Evolutionary conservation across 208 protist species (phyloP).

Genomic region (Crithidia acanthocephali): DNA sequence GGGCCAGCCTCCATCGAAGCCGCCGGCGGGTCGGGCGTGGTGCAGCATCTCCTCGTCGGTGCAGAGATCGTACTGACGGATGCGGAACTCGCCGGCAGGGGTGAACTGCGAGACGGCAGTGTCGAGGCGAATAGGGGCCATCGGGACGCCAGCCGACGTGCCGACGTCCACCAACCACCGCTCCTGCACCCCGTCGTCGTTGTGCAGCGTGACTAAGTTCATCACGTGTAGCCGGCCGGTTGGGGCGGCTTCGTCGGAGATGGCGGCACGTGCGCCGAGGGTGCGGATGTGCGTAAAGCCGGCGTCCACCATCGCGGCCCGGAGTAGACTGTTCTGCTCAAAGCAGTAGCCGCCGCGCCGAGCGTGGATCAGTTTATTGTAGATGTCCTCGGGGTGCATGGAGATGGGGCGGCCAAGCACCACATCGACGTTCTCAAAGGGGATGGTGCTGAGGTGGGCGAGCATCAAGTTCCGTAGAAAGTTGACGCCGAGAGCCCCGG

Average conservation of each 20-base stretch:
- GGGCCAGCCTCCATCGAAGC: constrained; percentile 12
- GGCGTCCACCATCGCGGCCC: constrained; percentile 19
- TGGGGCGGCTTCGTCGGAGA: not conserved
- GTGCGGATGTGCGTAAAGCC: constrained; percentile 25
- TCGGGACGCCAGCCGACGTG: constrained; percentile 18
- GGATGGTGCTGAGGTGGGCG: constrained; percentile 16
- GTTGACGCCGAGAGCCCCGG: constrained; percentile 12
- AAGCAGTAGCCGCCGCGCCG: constrained; percentile 37
- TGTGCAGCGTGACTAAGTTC: constrained; percentile 12
- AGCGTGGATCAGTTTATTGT: constrained; percentile 35
- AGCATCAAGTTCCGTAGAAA: constrained; percentile 23
- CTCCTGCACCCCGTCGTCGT: not conserved
- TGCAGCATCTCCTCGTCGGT: constrained; percentile 28
- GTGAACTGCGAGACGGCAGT: constrained; percentile 10
- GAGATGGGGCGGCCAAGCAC: constrained; percentile 29
- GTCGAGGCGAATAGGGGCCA: constrained; percentile 18
- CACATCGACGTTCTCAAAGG: constrained; percentile 30
- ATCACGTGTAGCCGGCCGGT: constrained; percentile 21
- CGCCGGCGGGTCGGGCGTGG: constrained; percentile 12
- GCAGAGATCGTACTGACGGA: constrained; percentile 28
- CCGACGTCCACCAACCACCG: constrained; percentile 35
- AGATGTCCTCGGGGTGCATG: constrained; percentile 12
- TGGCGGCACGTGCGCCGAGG: constrained; percentile 12
- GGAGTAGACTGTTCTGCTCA: constrained; percentile 36
- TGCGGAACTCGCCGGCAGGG: constrained; percentile 25